Evolutionary conservation across 1,284 basidiomycete species (phyloP).

Genomic region (Microbotryum lychnidis-dioicae): DNA sequence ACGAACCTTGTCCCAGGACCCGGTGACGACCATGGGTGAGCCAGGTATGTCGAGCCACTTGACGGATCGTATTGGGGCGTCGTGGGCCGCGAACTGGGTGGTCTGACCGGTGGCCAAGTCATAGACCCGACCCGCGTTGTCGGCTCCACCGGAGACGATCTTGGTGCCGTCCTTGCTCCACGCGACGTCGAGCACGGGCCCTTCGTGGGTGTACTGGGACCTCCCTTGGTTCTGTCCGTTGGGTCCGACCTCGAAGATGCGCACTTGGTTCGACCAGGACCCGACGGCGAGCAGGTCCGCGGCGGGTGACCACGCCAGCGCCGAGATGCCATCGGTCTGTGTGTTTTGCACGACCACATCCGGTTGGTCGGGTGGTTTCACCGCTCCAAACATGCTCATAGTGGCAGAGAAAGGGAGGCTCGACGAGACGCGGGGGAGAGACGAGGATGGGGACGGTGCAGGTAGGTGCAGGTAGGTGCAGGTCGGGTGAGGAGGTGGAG

Average conservation of each 20-base stretch:
- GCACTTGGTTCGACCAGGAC: conserved; percentile 42
- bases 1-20: conserved; percentile 62
- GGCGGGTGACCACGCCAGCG: conserved; percentile 39
- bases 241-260: conserved; percentile 31
- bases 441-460: no score
- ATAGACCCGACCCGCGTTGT: conserved; percentile 52
- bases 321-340: conserved; percentile 39
- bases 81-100: conserved; percentile 68
- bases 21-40: conserved; percentile 49
- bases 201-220: conserved; percentile 70
- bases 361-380: no score
- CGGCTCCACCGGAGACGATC: conserved; percentile 74
- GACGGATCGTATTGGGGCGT: conserved; percentile 68
- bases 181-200: conserved; percentile 8
- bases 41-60: conserved; percentile 64
- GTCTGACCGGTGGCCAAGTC: conserved; percentile 60
- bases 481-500: no score
- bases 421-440: no score
- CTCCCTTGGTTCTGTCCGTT: conserved; percentile 57
- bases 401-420: no score
- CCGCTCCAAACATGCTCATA: no score
- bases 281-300: conserved; percentile 43
- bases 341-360: conserved; percentile 28
- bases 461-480: no score
- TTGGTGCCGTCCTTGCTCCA: conserved; percentile 59